A percentile compares a stretch with the other conserved stretches of the same genome.
phyloP scores from a whole-genome alignment of 1,284 basidiomycete species.

The Lentinus polychrous region DNA sequence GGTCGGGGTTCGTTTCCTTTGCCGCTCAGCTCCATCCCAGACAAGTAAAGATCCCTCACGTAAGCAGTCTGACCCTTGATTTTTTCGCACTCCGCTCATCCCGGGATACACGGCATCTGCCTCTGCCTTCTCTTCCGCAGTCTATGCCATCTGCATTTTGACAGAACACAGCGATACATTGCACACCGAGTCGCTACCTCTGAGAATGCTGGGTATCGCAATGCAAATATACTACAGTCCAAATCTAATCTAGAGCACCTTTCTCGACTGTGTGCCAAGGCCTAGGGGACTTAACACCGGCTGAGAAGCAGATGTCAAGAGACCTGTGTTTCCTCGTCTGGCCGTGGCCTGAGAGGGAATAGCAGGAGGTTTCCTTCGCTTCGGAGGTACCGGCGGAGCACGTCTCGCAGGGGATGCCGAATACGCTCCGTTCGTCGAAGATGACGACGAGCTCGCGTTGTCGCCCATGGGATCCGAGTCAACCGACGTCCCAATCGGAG shows the following conservation, averaged over 20 bases:
- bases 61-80: too few species aligned
- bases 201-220: too few species aligned
- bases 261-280: neutral
- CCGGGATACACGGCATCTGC: too few species aligned
- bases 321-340: neutral
- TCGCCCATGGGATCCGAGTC: constrained; percentile 4
- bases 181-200: too few species aligned
- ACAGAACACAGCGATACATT: too few species aligned
- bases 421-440: constrained; percentile 9
- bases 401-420: constrained; percentile 28
- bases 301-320: neutral
- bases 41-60: too few species aligned
- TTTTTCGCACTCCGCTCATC: too few species aligned
- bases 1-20: too few species aligned
- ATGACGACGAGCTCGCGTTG: constrained; percentile 15
- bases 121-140: too few species aligned
- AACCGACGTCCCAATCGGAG: constrained; percentile 3
- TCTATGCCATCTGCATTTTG: too few species aligned
- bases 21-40: too few species aligned
- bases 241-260: neutral
- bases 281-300: constrained; percentile 3
- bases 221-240: neutral
- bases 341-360: constrained; percentile 30
- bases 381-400: constrained; percentile 48
- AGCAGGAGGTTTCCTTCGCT: constrained; percentile 59